Base-by-base conservation (phyloP, 257 asterid species). In the Mentha longifolia region DNA sequence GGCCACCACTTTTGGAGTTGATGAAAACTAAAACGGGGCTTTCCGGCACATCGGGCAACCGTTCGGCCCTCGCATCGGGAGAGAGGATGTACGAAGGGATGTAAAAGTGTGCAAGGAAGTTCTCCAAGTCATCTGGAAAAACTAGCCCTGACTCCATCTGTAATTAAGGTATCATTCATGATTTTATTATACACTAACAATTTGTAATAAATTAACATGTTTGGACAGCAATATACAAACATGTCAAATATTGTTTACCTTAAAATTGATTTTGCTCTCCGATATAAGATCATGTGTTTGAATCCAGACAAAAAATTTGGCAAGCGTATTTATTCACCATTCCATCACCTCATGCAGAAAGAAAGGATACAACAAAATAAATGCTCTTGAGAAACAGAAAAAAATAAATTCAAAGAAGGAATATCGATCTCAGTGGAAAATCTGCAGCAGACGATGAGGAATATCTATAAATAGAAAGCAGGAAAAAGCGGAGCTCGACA, bases 1-100 rank as follows among this genome's bases (percentile, higher is more conserved):
- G 98, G 68, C 98, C 97, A 22, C 97, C 97, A 56, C 98, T 93
- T 78, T 56, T 86, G 49, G 98, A 87, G 76, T 93, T 93, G 84
- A 93, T 80, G 70, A 93, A 93, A 22, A 93, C 98, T 65, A 93
- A 72, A 57, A 91, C 92, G 4, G 98, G 98, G 78, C 91, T 89
- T 49, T 83, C 85, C 2, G 97, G 96, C 43, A 82, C 67, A 47
- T 74, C 77, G 35, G 71, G 69, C 58, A 50, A 8, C 72, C 39
- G 50, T 70, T 85, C 87, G 5, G 73, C 80, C 16, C 55, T 70
- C 3, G 76, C 73, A 3, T 78, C 78, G 1, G 82, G 72, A 51
- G 52, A 74, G 16, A 92, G 82, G 68, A 90, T 78, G 73, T 86
- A 90, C 52, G 80, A 72, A 43, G 97, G 98, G 76, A 92, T 83